Conservation (phyloP, 1,284 basidiomycete species). For the Gomphus sp. region DNA sequence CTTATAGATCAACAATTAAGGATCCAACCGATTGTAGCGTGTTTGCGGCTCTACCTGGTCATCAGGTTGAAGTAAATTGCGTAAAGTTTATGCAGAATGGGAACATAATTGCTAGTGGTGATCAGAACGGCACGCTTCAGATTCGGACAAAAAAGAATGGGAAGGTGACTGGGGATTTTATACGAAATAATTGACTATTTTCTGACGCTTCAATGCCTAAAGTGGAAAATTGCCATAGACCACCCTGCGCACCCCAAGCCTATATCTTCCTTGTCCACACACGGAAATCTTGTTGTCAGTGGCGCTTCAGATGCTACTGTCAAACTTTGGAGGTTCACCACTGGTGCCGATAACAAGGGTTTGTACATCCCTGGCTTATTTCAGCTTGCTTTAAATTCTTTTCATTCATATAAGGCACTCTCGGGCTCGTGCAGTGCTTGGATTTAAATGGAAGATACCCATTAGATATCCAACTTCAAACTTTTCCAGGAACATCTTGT, state of each 20-base stretch:
- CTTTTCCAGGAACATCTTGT: conserved; percentile 65
- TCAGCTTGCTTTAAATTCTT: not conserved
- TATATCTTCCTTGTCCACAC: conserved; percentile 55
- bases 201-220: conserved; percentile 12
- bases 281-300: conserved; percentile 46
- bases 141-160: conserved; percentile 39
- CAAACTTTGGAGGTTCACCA: conserved; percentile 54
- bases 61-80: conserved; percentile 68
- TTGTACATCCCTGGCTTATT: not conserved
- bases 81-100: conserved; percentile 49
- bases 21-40: conserved; percentile 46
- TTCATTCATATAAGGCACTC: conserved; percentile 23
- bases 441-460: conserved; percentile 65
- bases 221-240: conserved; percentile 46
- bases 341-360: conserved; percentile 24
- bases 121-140: conserved; percentile 57
- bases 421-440: conserved; percentile 52
- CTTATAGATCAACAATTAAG: conserved; percentile 23
- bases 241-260: conserved; percentile 51
- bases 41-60: conserved; percentile 62
- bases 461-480: conserved; percentile 54
- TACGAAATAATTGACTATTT: conserved; percentile 11
- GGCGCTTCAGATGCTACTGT: conserved; percentile 75
- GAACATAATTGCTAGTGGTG: conserved; percentile 54
- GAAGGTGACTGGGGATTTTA: conserved; percentile 25